Evolutionary conservation across 768 basidiomycete species (phyloP).

Genomic region (Hypholoma fasciculare): DNA sequence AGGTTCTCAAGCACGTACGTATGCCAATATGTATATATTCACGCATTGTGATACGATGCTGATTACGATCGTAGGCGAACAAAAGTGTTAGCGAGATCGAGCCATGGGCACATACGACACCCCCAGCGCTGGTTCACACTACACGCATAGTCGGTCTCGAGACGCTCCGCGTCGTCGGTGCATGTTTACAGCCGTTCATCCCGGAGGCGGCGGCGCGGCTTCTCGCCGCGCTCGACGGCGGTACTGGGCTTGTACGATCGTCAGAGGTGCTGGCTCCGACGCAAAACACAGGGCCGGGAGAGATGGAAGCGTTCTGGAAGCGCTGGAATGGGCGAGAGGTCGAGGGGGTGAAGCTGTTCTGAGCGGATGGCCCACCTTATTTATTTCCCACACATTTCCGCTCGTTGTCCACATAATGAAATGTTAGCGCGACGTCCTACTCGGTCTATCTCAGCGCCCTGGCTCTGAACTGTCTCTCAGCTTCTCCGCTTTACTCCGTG

Average conservation of each 20-base stretch:
- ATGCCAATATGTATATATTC: background rate
- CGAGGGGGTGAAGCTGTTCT: conserved; percentile 15
- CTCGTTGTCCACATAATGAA: too few species aligned
- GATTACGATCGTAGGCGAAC: conserved; percentile 58
- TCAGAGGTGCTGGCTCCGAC: conserved; percentile 18
- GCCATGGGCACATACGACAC: background rate
- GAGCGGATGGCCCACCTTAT: too few species aligned
- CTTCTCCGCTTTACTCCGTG: too few species aligned
- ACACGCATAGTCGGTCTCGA: background rate
- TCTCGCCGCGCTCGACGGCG: background rate
- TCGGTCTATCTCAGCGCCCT: too few species aligned
- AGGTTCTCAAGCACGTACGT: conserved; percentile 51
- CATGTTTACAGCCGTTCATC: background rate
- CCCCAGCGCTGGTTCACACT: background rate
- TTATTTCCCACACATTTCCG: too few species aligned
- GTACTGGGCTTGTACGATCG: conserved; percentile 44
- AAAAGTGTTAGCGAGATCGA: conserved; percentile 27
- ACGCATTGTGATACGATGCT: background rate
- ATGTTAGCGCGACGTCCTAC: too few species aligned
- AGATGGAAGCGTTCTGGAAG: conserved; percentile 10
- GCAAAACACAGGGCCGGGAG: background rate
- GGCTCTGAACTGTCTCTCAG: too few species aligned
- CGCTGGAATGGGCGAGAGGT: conserved; percentile 15
- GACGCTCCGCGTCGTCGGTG: background rate
- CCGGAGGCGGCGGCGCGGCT: background rate